Base-by-base conservation (phyloP, 306 rosid genomes). In the Vachellia pachyceras region DNA sequence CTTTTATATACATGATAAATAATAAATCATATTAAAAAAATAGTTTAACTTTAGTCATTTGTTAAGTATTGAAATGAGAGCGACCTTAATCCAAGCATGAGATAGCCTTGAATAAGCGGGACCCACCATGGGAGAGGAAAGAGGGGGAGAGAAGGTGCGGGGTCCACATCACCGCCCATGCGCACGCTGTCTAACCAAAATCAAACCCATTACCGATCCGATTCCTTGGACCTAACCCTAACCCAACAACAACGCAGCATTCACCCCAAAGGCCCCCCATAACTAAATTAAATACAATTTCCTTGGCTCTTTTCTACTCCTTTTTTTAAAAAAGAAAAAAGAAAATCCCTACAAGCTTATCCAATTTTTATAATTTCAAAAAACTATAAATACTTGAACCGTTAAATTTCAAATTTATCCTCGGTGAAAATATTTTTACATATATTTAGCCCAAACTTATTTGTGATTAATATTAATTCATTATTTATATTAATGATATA, bases 151-250 rank as follows among this genome's bases (percentile, higher is more conserved):
- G 55, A 6, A 0, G 3, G 39, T 40, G 75, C 76, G 83, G 98
- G 92, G 25, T 82, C 97, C 93, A 87, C 89, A 39, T 14, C 83
- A 92, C 97, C 94, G 91, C 95, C 97, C 92, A 90, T 79, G 90
- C 87, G 92, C 97, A 92, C 88, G 86, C 91, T 84, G 94, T 87
- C 87, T 83, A 83, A 84, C 89, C 92, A 64, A 73, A 72, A 88
- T 83, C 86, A 80, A 89, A 85, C 83, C 90, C 87, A 84, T 88
- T 75, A 93, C 82, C 84, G 45, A 87, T 85, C 92, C 88, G 67
- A 86, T 89, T 89, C 92, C 86, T 80, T 84, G 85, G 90, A 88
- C 97, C 95, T 89, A 92, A 92, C 89, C 97, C 98, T 92, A 94
- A 87, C 86, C 90, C 90, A 84, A 87, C 82, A 80, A 29, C 76